A percentile compares a stretch with the other conserved stretches of the same genome.
Conservation (phyloP, 148 eudicot genomes). For the Chenopodium berlandieri region DNA sequence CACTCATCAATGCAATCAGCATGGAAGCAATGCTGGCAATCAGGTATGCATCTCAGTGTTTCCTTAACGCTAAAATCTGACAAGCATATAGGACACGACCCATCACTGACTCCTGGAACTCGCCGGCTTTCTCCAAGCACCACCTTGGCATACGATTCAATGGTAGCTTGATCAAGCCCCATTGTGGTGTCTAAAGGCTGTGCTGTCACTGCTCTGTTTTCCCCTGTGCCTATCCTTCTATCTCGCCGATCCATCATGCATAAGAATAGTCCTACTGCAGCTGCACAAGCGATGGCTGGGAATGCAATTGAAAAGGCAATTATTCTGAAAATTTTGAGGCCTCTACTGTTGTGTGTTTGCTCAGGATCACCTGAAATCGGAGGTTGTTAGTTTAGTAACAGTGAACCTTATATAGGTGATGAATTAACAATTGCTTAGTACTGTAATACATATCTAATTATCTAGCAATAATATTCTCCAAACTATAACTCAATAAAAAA, state of each 20-base stretch:
- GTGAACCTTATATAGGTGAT: background rate
- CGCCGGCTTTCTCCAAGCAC: constrained; percentile 75
- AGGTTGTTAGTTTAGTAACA: background rate
- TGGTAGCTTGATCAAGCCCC: constrained; percentile 79
- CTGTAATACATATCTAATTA: too few species aligned
- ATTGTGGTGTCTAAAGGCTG: constrained; percentile 7
- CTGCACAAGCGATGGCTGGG: constrained; percentile 47
- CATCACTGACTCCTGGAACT: constrained; percentile 62
- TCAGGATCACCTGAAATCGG: constrained; percentile 17
- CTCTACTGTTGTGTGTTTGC: constrained; percentile 6
- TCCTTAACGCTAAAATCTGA: constrained; percentile 63
- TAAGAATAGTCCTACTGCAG: constrained; percentile 36
- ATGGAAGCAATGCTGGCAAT: constrained; percentile 84
- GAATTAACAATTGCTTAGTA: background rate
- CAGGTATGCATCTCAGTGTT: constrained; percentile 65
- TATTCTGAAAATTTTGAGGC: constrained; percentile 40
- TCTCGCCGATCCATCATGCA: constrained; percentile 34
- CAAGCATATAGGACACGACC: constrained; percentile 76
- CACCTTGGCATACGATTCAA: constrained; percentile 70
- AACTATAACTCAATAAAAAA: too few species aligned
- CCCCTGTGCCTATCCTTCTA: background rate
- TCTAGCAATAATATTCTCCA: too few species aligned
- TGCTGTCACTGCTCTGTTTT: constrained; percentile 20
- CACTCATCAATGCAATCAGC: constrained; percentile 84
- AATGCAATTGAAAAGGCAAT: constrained; percentile 49